Base-by-base conservation (phyloP, 2,329 filamentous ascomycete species). In the Hypoxylon sp. region DNA sequence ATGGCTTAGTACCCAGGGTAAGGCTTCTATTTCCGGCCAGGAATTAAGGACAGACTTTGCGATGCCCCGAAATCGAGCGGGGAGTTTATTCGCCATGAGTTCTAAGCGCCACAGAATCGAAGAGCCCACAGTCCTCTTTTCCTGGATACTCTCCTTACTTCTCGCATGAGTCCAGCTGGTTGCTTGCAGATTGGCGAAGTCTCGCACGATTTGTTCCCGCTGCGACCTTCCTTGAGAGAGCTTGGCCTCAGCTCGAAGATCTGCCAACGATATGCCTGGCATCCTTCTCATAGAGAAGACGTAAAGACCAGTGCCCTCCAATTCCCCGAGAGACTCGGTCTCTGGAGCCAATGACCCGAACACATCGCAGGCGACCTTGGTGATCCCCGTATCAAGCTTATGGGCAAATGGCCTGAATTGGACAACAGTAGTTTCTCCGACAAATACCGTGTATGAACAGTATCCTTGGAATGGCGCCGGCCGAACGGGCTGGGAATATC, bases 1-100 rank as follows among this genome's bases (percentile, higher is more conserved):
- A 56, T 90, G 88, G 4, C 82, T 89, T 9, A 90, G 73, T 3
- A 84, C 82, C 77, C 87, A 84, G 0, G 86, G 85, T 3, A 87
- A 75, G 5, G 59, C 60, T 61, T 81, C 77, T 22, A 85, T 78
- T 2, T 70, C 63, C 2, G 69, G 69, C 12, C n/a, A n/a, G 83
- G 56, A 14, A 74, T 68, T 6, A 5, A 79, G 69, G 0, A 78
- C 51, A 2, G 68, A 70, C 3, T 42, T 52, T 40, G 74, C 75
- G 38, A 72, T 65, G 8, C 66, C 44, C 12, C 72, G 69, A 61
- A 81, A 78, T 0, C 79, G 75, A 9, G 30, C 18, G 0, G 81
- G 81, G 0, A 85, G 71, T 0, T 70, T 62, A 4, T 72, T 53
- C 6, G 71, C 70, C 67, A 85, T 77, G 8, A 73, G 58, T 30